A percentile compares a stretch with the other conserved stretches of the same genome.
phyloP scores from a whole-genome alignment of 2,329 filamentous ascomycete species.

The Penicillium sclerotiorum region DNA sequence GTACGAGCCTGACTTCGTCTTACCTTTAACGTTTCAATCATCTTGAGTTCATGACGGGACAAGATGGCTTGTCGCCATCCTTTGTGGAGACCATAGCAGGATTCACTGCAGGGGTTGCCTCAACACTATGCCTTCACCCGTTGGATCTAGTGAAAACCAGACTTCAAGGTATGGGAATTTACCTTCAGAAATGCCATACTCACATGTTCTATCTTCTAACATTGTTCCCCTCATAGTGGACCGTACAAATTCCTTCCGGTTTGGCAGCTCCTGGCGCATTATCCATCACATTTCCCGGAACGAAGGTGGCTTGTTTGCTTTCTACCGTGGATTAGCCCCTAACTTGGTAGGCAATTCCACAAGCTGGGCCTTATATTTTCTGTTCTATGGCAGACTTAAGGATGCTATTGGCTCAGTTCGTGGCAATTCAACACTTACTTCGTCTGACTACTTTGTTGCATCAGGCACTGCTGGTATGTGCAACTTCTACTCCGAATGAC shows the following conservation, averaged over 20 bases:
- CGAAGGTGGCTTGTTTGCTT: slow-evolving; percentile 64
- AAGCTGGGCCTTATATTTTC: slow-evolving; percentile 92
- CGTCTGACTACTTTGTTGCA: slow-evolving; percentile 77
- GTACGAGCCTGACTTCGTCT: neutral
- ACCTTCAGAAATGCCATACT: neutral
- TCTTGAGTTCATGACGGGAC: slow-evolving; percentile 45
- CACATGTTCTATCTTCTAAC: slow-evolving; percentile 19
- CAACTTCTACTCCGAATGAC: too few species aligned
- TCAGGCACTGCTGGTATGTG: slow-evolving; percentile 62
- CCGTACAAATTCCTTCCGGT: slow-evolving; percentile 50
- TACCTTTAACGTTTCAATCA: slow-evolving; percentile 1
- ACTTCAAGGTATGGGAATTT: slow-evolving; percentile 69
- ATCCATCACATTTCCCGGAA: slow-evolving; percentile 54
- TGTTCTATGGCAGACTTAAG: slow-evolving; percentile 67
- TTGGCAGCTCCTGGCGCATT: slow-evolving; percentile 58
- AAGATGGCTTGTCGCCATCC: slow-evolving; percentile 69
- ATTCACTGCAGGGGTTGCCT: slow-evolving; percentile 82
- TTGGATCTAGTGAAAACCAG: slow-evolving; percentile 96
- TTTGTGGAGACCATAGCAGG: slow-evolving; percentile 86
- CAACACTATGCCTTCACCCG: slow-evolving; percentile 86
- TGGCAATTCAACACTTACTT: slow-evolving; percentile 49
- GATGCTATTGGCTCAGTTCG: slow-evolving; percentile 51
- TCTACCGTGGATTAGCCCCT: slow-evolving; percentile 87
- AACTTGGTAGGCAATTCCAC: slow-evolving; percentile 89
- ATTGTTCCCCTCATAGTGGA: slow-evolving; percentile 43